phyloP scores from a whole-genome alignment of 371 early-diverging fungal genomes.

The Zopfochytrium polystomum region DNA sequence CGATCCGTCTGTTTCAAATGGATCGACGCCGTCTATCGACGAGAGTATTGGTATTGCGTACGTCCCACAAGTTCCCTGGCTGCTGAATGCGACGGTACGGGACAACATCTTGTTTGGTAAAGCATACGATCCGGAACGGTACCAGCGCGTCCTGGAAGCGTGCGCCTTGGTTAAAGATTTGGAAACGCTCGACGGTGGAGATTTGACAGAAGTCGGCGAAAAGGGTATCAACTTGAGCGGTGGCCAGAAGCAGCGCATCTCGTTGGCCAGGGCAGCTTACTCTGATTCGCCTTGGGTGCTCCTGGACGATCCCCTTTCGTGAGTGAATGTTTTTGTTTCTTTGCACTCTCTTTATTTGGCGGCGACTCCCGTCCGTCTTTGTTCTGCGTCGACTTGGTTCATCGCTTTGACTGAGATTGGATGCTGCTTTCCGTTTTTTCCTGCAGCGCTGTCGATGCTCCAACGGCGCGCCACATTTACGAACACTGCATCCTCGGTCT shows the following conservation, averaged over 20 bases:
- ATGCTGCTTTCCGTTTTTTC: too few species aligned
- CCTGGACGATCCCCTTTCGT: conserved; percentile 30
- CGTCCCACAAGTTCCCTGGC: too few species aligned
- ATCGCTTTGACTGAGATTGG: too few species aligned
- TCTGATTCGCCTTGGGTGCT: conserved; percentile 23
- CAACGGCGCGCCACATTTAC: conserved; percentile 90
- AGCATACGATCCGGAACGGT: conserved; percentile 28
- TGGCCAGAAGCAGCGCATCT: too few species aligned
- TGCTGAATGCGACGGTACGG: too few species aligned
- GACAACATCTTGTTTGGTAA: conserved; percentile 44
- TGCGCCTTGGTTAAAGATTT: too few species aligned
- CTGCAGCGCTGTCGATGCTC: conserved; percentile 68
- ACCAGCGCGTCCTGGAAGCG: conserved; percentile 25
- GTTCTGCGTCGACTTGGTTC: too few species aligned
- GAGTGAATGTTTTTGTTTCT: conserved; percentile 29
- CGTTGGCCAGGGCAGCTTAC: conserved; percentile 49
- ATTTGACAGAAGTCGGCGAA: conserved; percentile 44
- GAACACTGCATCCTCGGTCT: conserved; percentile 55
- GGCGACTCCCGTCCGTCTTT: too few species aligned
- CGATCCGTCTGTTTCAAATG: conserved; percentile 35
- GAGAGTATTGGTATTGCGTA: conserved; percentile 42
- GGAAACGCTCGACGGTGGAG: conserved; percentile 34
- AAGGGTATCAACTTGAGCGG: conserved; percentile 37
- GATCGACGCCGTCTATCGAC: conserved; percentile 37
- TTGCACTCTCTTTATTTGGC: conserved; percentile 21